Evolutionary conservation across 768 basidiomycete genomes (phyloP).

Genomic region (Lactarius evosmus): DNA sequence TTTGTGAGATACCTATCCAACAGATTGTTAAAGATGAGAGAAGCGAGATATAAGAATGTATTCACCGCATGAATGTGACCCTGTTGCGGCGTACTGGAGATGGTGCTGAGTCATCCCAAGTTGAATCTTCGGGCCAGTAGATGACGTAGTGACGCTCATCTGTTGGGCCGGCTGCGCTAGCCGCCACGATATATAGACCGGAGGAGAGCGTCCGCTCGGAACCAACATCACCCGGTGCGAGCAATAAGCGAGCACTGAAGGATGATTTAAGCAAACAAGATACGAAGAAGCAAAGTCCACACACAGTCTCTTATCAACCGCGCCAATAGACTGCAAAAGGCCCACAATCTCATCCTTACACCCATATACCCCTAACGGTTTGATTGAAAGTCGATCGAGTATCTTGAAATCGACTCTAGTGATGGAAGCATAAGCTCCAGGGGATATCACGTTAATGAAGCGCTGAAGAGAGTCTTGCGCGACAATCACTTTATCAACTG

Average conservation of each 20-base stretch:
- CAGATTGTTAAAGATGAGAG: neutral
- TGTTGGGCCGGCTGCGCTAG: neutral
- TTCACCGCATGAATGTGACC: constrained; percentile 58
- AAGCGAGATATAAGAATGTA: neutral
- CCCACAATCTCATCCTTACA: constrained; percentile 47
- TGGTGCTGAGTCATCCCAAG: constrained; percentile 51
- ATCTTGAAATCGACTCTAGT: constrained; percentile 54
- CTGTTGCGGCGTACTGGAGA: constrained; percentile 49
- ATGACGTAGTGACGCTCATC: constrained; percentile 40
- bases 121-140: constrained; percentile 34
- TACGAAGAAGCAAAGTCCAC: constrained; percentile 26
- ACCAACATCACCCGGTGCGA: constrained; percentile 9
- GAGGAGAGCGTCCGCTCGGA: constrained; percentile 39
- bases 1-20: constrained; percentile 7
- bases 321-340: constrained; percentile 39
- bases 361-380: constrained; percentile 56
- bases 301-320: constrained; percentile 42
- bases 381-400: constrained; percentile 44
- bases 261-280: neutral
- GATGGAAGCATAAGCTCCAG: constrained; percentile 49
- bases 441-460: constrained; percentile 46
- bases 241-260: constrained; percentile 28
- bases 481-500: constrained; percentile 63
- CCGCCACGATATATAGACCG: constrained; percentile 46
- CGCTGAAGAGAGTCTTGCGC: constrained; percentile 45